phyloP scores from a whole-genome alignment of 768 basidiomycete species.

The Lepiota venenata region DNA sequence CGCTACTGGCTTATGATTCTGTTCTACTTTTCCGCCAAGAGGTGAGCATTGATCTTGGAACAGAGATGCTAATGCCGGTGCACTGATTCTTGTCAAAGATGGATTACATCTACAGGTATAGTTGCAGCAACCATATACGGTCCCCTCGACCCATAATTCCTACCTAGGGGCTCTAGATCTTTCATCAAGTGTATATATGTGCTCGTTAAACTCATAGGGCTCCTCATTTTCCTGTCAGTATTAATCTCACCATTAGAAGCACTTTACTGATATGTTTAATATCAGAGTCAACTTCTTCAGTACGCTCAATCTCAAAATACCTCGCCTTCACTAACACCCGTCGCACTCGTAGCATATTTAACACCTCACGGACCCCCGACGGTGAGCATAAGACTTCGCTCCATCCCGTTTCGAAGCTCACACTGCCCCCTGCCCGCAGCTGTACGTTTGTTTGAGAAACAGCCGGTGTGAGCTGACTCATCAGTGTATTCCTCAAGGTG shows the following conservation, averaged over 20 bases:
- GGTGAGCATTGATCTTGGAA: not conserved
- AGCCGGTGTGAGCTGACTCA: not conserved
- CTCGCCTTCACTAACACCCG: not conserved
- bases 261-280: not conserved
- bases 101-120: constrained; percentile 1
- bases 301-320: not conserved
- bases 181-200: too few species aligned
- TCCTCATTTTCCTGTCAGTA: not conserved
- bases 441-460: not conserved
- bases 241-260: not conserved
- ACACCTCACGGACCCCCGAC: not conserved
- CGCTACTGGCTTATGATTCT: constrained; percentile 3
- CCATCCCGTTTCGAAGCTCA: not conserved
- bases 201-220: not conserved
- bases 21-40: not conserved
- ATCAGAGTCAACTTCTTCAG: constrained; percentile 1
- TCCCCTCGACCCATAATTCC: too few species aligned
- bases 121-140: too few species aligned
- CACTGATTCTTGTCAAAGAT: not conserved
- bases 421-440: not conserved
- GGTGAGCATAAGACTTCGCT: not conserved
- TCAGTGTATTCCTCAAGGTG: not conserved
- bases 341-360: not conserved
- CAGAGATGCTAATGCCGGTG: not conserved
- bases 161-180: too few species aligned